Conservation (phyloP, 345 rosid species). For the Citrus australasica region DNA sequence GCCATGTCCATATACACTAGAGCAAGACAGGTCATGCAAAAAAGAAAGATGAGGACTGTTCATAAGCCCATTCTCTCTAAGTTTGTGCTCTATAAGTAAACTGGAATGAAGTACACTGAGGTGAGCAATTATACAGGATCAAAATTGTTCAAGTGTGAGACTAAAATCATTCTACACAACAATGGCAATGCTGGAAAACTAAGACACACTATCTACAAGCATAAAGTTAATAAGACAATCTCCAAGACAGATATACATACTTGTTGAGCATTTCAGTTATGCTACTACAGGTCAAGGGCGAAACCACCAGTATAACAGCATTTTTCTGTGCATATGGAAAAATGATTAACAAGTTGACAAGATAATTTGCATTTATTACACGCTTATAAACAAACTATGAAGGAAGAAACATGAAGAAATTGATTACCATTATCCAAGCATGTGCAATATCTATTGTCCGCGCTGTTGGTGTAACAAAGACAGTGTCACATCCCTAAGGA, state of each 20-base stretch:
- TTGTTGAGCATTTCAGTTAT: slow-evolving; percentile 65
- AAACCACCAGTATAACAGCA: slow-evolving; percentile 61
- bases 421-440: slow-evolving; percentile 83
- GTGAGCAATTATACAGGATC: background rate
- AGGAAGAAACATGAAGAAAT: slow-evolving; percentile 8
- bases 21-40: background rate
- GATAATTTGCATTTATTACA: background rate
- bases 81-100: background rate
- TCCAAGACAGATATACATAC: slow-evolving; percentile 35
- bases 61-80: background rate
- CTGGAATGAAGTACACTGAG: background rate
- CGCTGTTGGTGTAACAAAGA: slow-evolving; percentile 86
- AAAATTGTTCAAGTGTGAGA: background rate
- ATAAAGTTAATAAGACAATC: background rate
- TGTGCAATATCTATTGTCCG: slow-evolving; percentile 81
- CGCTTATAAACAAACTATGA: background rate
- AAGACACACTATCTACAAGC: background rate
- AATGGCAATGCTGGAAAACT: background rate
- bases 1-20: background rate
- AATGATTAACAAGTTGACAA: slow-evolving; percentile 1
- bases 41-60: background rate
- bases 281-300: slow-evolving; percentile 56
- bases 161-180: background rate
- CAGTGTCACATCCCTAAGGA: slow-evolving; percentile 87
- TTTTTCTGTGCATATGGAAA: slow-evolving; percentile 55